Evolutionary conservation across 768 basidiomycete species (phyloP).

Genomic region (Auricularia sp.): DNA sequence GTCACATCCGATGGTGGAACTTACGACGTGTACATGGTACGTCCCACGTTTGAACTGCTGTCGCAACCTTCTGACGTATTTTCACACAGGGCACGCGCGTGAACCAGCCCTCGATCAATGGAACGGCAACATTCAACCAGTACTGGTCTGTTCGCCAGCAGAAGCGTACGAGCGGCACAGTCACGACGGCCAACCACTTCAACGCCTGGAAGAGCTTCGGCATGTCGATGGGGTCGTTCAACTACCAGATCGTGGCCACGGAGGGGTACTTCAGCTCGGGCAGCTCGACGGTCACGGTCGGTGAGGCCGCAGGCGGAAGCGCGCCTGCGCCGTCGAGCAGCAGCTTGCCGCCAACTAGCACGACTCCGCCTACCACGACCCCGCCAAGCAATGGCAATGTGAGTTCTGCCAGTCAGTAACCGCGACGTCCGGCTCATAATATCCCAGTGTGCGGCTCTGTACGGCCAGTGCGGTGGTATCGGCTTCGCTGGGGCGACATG

Average conservation of each 20-base stretch:
- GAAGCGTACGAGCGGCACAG: constrained; percentile 20
- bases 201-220: constrained; percentile 32
- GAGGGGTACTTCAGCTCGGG: constrained; percentile 37
- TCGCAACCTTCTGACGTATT: no score
- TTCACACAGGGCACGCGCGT: constrained; percentile 20
- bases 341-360: neutral
- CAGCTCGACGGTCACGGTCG: constrained; percentile 23
- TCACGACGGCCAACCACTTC: constrained; percentile 30
- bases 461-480: constrained; percentile 4
- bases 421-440: neutral
- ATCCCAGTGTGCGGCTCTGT: constrained; percentile 1
- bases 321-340: neutral
- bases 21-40: constrained; percentile 30
- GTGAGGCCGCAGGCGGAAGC: neutral
- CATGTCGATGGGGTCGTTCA: constrained; percentile 28
- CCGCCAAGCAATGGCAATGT: neutral
- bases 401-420: neutral
- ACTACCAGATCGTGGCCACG: constrained; percentile 40
- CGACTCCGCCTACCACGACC: neutral
- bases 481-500: constrained; percentile 3
- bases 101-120: constrained; percentile 34
- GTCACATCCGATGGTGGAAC: constrained; percentile 33
- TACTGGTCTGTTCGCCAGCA: constrained; percentile 36
- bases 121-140: constrained; percentile 36
- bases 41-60: no score